phyloP scores from a whole-genome alignment of 164 flowering plant genomes.

The Macadamia integrifolia region DNA sequence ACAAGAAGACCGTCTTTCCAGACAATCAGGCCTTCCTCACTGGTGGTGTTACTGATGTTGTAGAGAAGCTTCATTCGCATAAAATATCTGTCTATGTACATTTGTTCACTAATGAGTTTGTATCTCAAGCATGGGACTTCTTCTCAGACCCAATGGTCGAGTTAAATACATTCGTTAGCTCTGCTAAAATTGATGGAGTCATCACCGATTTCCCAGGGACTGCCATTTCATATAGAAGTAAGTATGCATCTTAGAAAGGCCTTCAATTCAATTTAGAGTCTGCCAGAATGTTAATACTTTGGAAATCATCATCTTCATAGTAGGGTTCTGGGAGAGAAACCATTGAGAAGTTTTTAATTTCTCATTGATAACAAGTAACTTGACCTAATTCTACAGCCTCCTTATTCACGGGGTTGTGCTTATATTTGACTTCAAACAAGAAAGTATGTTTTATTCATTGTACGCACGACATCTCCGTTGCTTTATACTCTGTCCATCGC shows the following conservation, averaged over 20 bases:
- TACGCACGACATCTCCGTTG: no score
- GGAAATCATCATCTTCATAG: not conserved
- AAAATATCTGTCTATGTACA: conserved; percentile 57
- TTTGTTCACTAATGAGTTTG: conserved; percentile 69
- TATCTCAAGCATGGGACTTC: conserved; percentile 85
- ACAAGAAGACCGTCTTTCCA: conserved; percentile 53
- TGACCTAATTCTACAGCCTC: no score
- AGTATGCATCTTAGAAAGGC: conserved; percentile 20
- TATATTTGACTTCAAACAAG: no score
- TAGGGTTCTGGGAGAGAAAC: not conserved
- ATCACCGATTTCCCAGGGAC: conserved; percentile 90
- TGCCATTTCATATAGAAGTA: conserved; percentile 66
- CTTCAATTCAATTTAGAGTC: not conserved
- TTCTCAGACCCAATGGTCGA: conserved; percentile 75
- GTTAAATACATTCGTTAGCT: conserved; percentile 47
- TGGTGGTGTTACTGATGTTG: conserved; percentile 33
- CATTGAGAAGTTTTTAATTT: not conserved
- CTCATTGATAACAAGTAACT: not conserved
- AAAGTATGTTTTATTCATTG: no score
- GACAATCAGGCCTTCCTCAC: conserved; percentile 23
- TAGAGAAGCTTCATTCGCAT: conserved; percentile 43
- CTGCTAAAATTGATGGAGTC: conserved; percentile 50
- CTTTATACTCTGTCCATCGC: no score
- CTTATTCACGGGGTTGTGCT: no score
- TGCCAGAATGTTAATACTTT: not conserved